These are phyloP conservation scores for Pyricularia pennisetigena DNA, from an alignment of 2,329 filamentous ascomycete genomes.

Conservation along the genomic window DNA sequence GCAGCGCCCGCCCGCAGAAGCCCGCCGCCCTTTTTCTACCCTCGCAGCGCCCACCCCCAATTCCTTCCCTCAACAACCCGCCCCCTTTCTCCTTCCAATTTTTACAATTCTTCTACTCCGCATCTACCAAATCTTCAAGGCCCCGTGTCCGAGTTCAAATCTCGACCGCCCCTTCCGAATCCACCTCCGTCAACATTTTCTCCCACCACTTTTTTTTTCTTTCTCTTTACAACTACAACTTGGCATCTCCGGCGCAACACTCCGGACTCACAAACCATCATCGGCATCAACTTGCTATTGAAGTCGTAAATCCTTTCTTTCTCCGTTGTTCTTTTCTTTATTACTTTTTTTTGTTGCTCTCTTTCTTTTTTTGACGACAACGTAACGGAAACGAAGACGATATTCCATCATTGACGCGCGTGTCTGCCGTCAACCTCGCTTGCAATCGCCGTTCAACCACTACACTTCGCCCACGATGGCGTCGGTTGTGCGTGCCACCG, in stretches of 20 bases:
- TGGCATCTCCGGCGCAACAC: not conserved
- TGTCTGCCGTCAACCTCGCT: not conserved
- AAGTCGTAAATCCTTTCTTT: not conserved
- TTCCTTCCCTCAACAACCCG: constrained; percentile 1
- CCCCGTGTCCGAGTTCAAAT: not conserved
- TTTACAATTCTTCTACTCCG: constrained; percentile 6
- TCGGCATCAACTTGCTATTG: not conserved
- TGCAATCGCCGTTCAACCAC: not conserved
- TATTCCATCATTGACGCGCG: not conserved
- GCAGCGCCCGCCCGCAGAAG: not conserved
- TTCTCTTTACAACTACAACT: not conserved
- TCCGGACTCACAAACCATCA: not conserved
- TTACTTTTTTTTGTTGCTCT: not conserved
- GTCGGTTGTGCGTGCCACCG: constrained; percentile 44
- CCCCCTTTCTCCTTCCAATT: constrained; percentile 4
- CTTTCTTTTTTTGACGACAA: constrained; percentile 3
- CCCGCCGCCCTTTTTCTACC: not conserved
- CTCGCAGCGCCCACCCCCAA: constrained; percentile 5
- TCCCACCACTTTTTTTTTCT: not conserved
- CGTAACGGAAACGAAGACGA: not conserved
- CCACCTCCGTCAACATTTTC: constrained; percentile 7
- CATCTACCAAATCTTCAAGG: constrained; percentile 2
- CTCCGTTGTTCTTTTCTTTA: not conserved
- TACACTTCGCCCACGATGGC: constrained; percentile 26
- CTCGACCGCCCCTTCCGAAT: constrained; percentile 9